Evolutionary conservation across 805 yeast species (phyloP).

Genomic region (Schizosaccharomyces japonicus): DNA sequence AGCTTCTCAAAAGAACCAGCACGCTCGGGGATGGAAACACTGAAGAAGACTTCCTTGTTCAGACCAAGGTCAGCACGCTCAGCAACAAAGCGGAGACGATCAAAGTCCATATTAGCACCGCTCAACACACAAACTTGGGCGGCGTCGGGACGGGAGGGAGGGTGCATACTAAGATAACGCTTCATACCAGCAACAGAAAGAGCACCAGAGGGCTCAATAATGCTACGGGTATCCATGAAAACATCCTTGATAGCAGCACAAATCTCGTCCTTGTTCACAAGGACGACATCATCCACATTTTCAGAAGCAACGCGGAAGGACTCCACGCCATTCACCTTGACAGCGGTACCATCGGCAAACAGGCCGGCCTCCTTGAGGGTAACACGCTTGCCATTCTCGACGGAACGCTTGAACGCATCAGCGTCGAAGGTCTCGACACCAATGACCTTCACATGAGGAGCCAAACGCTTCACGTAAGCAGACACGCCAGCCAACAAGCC

Average conservation of each 20-base stretch:
- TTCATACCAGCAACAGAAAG: conserved; percentile 86
- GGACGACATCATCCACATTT: conserved; percentile 69
- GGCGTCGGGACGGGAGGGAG: conserved; percentile 22
- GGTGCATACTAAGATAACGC: conserved; percentile 44
- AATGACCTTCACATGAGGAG: conserved; percentile 88
- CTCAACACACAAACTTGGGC: conserved; percentile 66
- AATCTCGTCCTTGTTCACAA: conserved; percentile 75
- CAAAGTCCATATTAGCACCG: conserved; percentile 97
- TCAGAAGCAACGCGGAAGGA: conserved; percentile 60
- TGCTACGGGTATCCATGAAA: conserved; percentile 81
- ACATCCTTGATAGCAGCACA: conserved; percentile 93
- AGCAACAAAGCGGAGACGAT: conserved; percentile 78
- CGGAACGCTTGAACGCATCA: conserved; percentile 62
- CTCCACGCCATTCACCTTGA: conserved; percentile 68
- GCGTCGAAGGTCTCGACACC: conserved; percentile 96
- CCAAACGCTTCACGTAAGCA: conserved; percentile 72
- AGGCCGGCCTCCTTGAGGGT: conserved; percentile 58
- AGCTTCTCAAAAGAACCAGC: conserved; percentile 75
- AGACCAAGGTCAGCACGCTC: conserved; percentile 98
- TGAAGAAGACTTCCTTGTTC: conserved; percentile 82
- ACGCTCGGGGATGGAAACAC: conserved; percentile 70
- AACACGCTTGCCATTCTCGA: conserved; percentile 31
- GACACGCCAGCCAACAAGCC: conserved; percentile 84
- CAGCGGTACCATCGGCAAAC: conserved; percentile 98
- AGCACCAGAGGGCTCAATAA: conserved; percentile 95